Evolutionary conservation across 345 rosid species (phyloP).

Genomic region (Eucalyptus erythrocorys): DNA sequence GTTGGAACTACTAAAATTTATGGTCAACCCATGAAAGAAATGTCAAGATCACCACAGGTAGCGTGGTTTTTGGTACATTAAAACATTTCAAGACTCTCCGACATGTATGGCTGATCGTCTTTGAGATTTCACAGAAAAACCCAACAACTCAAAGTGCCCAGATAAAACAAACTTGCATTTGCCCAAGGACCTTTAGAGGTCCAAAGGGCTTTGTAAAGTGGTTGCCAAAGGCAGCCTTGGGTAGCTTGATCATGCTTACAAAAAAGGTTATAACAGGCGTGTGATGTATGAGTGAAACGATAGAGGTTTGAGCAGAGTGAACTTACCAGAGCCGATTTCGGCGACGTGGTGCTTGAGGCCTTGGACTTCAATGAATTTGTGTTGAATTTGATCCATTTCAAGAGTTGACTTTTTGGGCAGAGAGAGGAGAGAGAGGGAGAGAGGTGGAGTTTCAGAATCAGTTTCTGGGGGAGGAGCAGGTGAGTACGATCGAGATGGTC

Average conservation of each 20-base stretch:
- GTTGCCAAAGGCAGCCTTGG: too few relatives aligned
- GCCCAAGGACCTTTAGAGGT: too few relatives aligned
- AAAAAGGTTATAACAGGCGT: neutral
- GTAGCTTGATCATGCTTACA: neutral
- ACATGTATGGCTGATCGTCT: neutral
- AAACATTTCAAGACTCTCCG: neutral
- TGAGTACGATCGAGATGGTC: neutral
- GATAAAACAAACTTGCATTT: too few relatives aligned
- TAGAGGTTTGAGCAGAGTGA: neutral
- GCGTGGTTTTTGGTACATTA: neutral
- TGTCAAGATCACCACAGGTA: neutral
- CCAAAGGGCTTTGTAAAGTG: too few relatives aligned
- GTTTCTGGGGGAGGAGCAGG: neutral
- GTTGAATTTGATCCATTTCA: constrained; percentile 31
- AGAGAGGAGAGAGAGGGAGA: neutral
- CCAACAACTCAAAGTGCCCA: neutral
- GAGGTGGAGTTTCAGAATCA: neutral
- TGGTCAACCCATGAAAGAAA: neutral
- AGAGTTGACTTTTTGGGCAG: neutral
- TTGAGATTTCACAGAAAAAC: neutral
- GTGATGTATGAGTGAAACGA: neutral
- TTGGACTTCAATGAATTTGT: constrained; percentile 11
- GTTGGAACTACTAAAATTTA: neutral
- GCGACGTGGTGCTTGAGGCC: constrained; percentile 38
- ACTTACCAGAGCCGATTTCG: constrained; percentile 26